These are phyloP conservation scores for Balamuthia mandrillaris DNA, from an alignment of 208 protist genomes.

Conservation along the genomic window DNA sequence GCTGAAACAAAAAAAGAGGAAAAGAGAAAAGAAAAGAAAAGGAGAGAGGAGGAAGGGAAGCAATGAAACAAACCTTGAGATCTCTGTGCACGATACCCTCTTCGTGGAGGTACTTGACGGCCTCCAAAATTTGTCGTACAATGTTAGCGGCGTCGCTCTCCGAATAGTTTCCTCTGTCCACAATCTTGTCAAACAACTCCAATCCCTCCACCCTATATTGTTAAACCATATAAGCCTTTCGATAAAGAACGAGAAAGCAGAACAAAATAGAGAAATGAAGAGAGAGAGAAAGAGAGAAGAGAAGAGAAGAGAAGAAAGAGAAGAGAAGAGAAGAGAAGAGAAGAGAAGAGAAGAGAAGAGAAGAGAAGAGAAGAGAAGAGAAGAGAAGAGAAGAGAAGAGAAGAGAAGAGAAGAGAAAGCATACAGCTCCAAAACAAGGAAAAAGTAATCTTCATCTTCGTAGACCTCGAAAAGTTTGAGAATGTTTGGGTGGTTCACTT, in stretches of 20 bases:
- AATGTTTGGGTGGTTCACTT: slow-evolving; percentile 35
- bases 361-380: not conserved
- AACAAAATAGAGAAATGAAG: not conserved
- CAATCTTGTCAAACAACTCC: slow-evolving; percentile 81
- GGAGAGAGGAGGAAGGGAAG: not conserved
- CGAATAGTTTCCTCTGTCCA: slow-evolving; percentile 68
- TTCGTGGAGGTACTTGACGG: slow-evolving; percentile 69
- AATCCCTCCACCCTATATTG: slow-evolving; percentile 65
- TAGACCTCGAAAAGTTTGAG: slow-evolving; percentile 38
- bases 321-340: not conserved
- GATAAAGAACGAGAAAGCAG: not conserved
- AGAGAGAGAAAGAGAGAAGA: not conserved
- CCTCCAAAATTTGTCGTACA: slow-evolving; percentile 62
- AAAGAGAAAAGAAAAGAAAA: not conserved
- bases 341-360: not conserved
- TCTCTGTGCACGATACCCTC: slow-evolving; percentile 69
- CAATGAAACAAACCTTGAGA: slow-evolving; percentile 56
- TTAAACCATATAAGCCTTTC: not conserved
- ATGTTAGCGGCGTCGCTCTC: slow-evolving; percentile 68
- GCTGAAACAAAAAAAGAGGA: not conserved
- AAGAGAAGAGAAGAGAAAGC: not conserved
- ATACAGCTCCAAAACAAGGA: slow-evolving; percentile 41
- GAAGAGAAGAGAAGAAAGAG: not conserved
- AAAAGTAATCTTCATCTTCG: slow-evolving; percentile 22
- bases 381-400: not conserved